A percentile compares a stretch with the other conserved stretches of the same genome.
Evolutionary conservation across 768 basidiomycete species (phyloP).

Genomic region (Galerina marginata): DNA sequence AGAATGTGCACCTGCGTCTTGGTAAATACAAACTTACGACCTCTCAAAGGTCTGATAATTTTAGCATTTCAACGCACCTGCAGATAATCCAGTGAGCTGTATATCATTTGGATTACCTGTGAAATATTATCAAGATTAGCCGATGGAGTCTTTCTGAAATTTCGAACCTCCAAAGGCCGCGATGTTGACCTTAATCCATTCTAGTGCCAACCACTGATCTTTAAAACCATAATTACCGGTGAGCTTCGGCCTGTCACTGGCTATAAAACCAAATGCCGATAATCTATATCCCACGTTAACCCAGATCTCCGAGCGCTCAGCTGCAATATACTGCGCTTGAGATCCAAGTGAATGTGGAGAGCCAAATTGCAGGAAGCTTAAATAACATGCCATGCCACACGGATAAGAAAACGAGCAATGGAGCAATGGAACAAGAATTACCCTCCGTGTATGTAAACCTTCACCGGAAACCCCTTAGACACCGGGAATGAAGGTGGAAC

Average conservation of each 20-base stretch:
- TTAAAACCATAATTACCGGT: slow-evolving; percentile 85
- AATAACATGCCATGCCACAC: background rate
- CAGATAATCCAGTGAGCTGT: slow-evolving; percentile 73
- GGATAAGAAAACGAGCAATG: slow-evolving; percentile 1
- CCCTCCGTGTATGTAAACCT: slow-evolving; percentile 82
- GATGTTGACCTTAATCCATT: slow-evolving; percentile 76
- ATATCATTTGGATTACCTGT: slow-evolving; percentile 66
- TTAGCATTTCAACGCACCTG: slow-evolving; percentile 45
- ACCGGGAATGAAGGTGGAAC: slow-evolving; percentile 57
- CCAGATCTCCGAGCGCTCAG: slow-evolving; percentile 70
- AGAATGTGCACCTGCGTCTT: slow-evolving; percentile 64
- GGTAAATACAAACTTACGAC: background rate
- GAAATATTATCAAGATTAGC: background rate
- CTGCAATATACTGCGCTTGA: slow-evolving; percentile 72
- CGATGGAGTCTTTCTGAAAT: background rate
- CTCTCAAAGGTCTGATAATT: background rate
- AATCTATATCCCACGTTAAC: slow-evolving; percentile 81
- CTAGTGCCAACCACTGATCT: slow-evolving; percentile 80
- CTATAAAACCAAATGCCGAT: slow-evolving; percentile 79
- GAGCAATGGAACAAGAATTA: slow-evolving; percentile 28
- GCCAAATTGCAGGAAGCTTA: slow-evolving; percentile 78
- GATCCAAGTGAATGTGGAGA: slow-evolving; percentile 66
- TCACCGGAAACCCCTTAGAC: slow-evolving; percentile 60
- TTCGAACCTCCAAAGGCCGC: slow-evolving; percentile 66
- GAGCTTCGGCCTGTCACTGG: slow-evolving; percentile 62